Evolutionary conservation across 2,329 filamentous ascomycete species (phyloP), one percentile per base, ranked within the genome.

Genomic region (Thelonectria blattea): DNA sequence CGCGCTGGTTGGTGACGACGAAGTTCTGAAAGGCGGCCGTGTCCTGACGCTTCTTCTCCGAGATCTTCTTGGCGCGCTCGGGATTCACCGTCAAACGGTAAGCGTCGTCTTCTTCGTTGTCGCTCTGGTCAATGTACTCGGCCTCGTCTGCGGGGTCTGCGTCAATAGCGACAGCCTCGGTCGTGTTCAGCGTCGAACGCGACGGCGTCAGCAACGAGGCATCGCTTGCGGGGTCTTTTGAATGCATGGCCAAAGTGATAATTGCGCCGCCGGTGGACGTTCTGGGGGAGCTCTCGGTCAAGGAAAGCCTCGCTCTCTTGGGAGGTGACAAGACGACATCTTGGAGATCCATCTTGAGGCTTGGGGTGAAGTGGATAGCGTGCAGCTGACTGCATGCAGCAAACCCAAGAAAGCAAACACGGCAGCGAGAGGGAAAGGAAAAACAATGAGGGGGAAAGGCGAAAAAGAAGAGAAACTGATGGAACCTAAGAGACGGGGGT

Each of bases 31-130:
- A 85, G 30, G 77, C 77, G 1, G 79, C 77, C 61, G 82, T 79
- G 50, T 88, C 83, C 3, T 73, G 73, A 12, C 79, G 79, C 53
- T 83, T 83, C 64, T 78, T 80, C 47, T 84, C 78, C 1, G 78
- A 78, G n/a, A 79, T 70, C 47, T 74, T 79, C 20, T 71, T 74
- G 10, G 73, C 71, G 42, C 75, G 72, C 11, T 70, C 62, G 2
- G 72, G 64, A 32, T 76, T 76, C 34, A 72, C 46, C 0, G 62
- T 68, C 3, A 73, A 69, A 8, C 69, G 70, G 18, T 75, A 73
- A 9, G 61, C 65, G 9, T 71, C 68, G 34, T 65, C 65, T 15
- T 65, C 65, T 15, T 65, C 65, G 17, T 74, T 70, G 15, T 68
- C 64, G 20, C 66, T 64, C 5, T 58, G 61, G 24, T 68, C 65